A percentile compares a stretch with the other conserved stretches of the same genome.
Evolutionary conservation across 352 stramenopile species (phyloP).

Genomic region (Plasmopara viticola): DNA sequence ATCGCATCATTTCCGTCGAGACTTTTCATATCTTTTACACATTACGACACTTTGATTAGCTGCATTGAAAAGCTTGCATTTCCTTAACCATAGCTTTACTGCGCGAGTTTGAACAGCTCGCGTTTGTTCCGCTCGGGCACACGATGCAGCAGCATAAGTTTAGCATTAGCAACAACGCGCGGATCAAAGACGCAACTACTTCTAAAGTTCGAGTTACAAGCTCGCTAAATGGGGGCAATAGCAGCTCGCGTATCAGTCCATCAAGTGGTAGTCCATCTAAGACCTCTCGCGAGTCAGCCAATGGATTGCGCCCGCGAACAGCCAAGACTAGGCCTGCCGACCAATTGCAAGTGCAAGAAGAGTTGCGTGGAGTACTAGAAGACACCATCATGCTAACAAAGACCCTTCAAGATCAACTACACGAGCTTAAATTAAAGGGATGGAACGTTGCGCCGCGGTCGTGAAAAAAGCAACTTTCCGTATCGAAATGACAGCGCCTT

Average conservation of each 20-base stretch:
- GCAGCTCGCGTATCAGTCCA: conserved; percentile 6
- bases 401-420: conserved; percentile 63
- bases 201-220: background rate
- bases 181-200: conserved; percentile 1
- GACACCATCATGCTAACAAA: conserved; percentile 66
- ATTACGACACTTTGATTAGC: background rate
- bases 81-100: conserved; percentile 53
- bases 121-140: conserved; percentile 56
- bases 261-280: conserved; percentile 7
- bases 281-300: conserved; percentile 4
- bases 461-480: conserved; percentile 8
- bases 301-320: conserved; percentile 10
- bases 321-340: conserved; percentile 32
- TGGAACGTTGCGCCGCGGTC: conserved; percentile 51
- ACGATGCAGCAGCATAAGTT: conserved; percentile 17
- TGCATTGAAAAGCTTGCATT: background rate
- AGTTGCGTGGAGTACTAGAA: conserved; percentile 56
- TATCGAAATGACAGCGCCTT: background rate
- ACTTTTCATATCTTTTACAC: conserved; percentile 64
- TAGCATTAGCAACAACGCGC: background rate
- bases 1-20: conserved; percentile 60
- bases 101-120: conserved; percentile 66
- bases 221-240: conserved; percentile 5
- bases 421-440: conserved; percentile 74
- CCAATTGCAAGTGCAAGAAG: conserved; percentile 57